These are phyloP conservation scores for Beauveria asiatica DNA, from an alignment of 2,329 filamentous ascomycete genomes.

Conservation along the genomic window DNA sequence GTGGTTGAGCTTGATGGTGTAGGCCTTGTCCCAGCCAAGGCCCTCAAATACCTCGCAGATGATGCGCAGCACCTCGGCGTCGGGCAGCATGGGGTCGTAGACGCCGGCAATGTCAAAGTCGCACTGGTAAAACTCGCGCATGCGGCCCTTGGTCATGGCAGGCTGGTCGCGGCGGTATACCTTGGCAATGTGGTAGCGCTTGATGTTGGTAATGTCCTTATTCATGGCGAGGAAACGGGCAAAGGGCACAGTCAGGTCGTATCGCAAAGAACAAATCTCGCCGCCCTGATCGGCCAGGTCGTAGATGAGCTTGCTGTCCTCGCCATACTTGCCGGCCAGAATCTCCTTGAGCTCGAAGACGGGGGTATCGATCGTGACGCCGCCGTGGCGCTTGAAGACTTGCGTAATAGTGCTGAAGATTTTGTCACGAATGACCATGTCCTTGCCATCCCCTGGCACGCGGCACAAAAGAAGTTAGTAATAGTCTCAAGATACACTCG, in stretches of 20 bases:
- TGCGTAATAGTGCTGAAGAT: slow-evolving; percentile 69
- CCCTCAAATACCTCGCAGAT: slow-evolving; percentile 77
- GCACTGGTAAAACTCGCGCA: slow-evolving; percentile 96
- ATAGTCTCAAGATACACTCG: background rate
- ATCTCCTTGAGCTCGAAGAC: slow-evolving; percentile 86
- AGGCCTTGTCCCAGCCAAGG: slow-evolving; percentile 63
- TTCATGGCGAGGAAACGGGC: slow-evolving; percentile 93
- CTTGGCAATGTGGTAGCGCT: slow-evolving; percentile 92
- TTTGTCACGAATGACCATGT: slow-evolving; percentile 72
- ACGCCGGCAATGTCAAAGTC: slow-evolving; percentile 89
- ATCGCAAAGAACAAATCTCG: slow-evolving; percentile 65
- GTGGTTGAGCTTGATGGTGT: slow-evolving; percentile 74
- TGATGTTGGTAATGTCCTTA: slow-evolving; percentile 70
- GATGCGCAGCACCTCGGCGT: slow-evolving; percentile 81
- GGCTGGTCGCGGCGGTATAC: slow-evolving; percentile 48
- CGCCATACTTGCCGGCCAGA: slow-evolving; percentile 81
- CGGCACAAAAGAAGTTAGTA: background rate
- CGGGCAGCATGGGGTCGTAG: slow-evolving; percentile 86
- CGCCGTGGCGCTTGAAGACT: slow-evolving; percentile 79
- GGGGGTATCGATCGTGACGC: slow-evolving; percentile 68
- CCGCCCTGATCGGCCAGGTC: slow-evolving; percentile 81
- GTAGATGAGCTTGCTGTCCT: slow-evolving; percentile 89
- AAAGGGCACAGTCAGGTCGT: slow-evolving; percentile 83
- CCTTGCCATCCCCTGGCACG: slow-evolving; percentile 54
- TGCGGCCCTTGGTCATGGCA: slow-evolving; percentile 78